phyloP scores from a whole-genome alignment of 225 moss, liverwort and hornwort genomes.

The Bryum argenteum region DNA sequence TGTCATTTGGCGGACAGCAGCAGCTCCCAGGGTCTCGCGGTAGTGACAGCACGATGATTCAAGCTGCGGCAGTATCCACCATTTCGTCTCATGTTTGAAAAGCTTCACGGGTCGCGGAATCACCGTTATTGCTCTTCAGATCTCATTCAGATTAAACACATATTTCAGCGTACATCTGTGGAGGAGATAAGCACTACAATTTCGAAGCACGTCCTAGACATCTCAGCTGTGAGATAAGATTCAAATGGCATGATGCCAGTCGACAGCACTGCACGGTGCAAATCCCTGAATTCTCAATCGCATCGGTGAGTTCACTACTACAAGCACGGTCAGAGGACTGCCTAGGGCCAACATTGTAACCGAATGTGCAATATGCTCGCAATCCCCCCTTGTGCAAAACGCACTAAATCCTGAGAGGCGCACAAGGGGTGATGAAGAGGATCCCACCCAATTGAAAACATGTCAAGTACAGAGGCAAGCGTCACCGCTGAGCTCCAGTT shows the following conservation, averaged over 20 bases:
- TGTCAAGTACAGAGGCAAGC: background rate
- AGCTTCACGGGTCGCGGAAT: too few species aligned
- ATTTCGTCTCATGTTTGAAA: too few species aligned
- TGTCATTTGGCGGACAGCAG: too few species aligned
- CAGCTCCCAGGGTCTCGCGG: too few species aligned
- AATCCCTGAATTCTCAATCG: background rate
- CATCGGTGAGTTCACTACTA: background rate
- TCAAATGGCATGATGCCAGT: background rate
- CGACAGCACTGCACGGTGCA: background rate
- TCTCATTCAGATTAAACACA: too few species aligned
- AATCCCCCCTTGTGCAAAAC: background rate
- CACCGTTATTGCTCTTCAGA: too few species aligned
- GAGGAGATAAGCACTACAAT: background rate
- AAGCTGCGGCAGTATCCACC: too few species aligned
- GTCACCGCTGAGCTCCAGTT: background rate
- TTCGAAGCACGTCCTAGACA: conserved; percentile 6
- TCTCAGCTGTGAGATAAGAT: background rate
- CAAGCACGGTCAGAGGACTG: background rate
- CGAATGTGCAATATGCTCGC: too few species aligned
- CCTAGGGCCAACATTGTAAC: background rate
- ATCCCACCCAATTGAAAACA: background rate
- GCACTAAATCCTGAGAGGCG: background rate
- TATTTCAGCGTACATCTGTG: background rate
- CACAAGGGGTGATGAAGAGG: background rate
- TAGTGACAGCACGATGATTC: too few species aligned